Evolutionary conservation across 768 basidiomycete genomes (phyloP).

Genomic region (Lentinula edodes): DNA sequence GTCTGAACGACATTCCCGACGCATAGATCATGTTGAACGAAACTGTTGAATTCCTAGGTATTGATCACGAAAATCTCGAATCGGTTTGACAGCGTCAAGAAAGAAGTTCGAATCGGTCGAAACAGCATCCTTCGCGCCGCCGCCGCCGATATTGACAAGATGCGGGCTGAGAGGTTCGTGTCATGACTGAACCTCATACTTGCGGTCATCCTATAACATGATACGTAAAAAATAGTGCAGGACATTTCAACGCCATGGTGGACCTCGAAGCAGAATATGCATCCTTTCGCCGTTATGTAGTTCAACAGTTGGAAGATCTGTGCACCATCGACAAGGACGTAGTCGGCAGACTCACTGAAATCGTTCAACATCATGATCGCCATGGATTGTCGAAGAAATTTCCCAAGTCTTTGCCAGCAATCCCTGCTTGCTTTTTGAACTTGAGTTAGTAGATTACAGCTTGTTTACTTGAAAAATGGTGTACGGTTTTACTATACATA

Average conservation of each 20-base stretch:
- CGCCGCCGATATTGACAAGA: slow-evolving; percentile 35
- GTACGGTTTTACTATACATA: no score
- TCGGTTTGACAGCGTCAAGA: slow-evolving; percentile 42
- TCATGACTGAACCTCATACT: background rate
- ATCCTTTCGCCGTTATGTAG: slow-evolving; percentile 31
- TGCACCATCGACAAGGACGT: slow-evolving; percentile 32
- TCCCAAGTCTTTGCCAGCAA: slow-evolving; percentile 33
- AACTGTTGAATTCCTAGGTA: slow-evolving; percentile 26
- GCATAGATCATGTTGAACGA: background rate
- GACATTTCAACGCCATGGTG: slow-evolving; percentile 48
- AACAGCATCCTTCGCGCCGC: slow-evolving; percentile 42
- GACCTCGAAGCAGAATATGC: slow-evolving; percentile 53
- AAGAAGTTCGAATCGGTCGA: slow-evolving; percentile 38
- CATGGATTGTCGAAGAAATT: slow-evolving; percentile 44
- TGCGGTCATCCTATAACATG: background rate
- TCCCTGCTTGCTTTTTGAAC: slow-evolving; percentile 1
- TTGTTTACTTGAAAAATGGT: no score
- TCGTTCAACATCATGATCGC: slow-evolving; percentile 44
- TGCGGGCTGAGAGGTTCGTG: slow-evolving; percentile 39
- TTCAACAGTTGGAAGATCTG: slow-evolving; percentile 35
- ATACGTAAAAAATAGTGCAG: background rate
- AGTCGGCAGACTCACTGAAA: slow-evolving; percentile 26
- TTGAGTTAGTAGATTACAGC: background rate
- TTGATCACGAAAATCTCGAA: slow-evolving; percentile 40
- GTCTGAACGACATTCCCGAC: slow-evolving; percentile 15